Base-by-base conservation (phyloP, 495 filamentous ascomycete species). In the Penicillium flavigenum region DNA sequence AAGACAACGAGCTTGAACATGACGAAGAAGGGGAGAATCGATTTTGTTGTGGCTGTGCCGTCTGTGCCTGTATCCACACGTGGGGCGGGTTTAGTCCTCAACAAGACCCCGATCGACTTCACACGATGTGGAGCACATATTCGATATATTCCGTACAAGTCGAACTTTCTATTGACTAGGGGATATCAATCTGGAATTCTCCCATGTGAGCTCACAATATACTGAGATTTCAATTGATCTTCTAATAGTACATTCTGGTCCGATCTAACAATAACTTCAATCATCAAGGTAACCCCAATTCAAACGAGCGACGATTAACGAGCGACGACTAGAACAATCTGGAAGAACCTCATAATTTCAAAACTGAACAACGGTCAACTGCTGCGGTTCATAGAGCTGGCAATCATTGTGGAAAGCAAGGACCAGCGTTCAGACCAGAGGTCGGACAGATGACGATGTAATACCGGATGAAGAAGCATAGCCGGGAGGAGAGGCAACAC, bases 1-100 rank as follows among this genome's bases (percentile, higher is more conserved):
- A 50, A 38, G 32, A 63, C 63, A 32, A 87, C 72, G 19, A 84
- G 81, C 16, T 86, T 83, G 10, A 88, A 72, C 58, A 78, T 74
- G 32, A 75, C 83, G 34, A 76, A 64, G 38, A 42, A 47, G 29
- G 29, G 31, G 22, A 39, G 36, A 24, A 47, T 32, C 20, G 31
- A 46, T 29, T 53, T 43, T 56, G 53, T 14, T 55, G 53, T 39
- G 43, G 53, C 53, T 47, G 53, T 56, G 44, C 43, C 36, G 51
- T 51, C 24, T 26, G 53, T 48, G 29, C 27, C 24, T 42, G 53
- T 56, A 16, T 12, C 31, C 27, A 44, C 50, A 39, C 36, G 51
- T 41, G 38, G 51, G 51, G 51, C 36, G 34, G 24, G 6, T 14
- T 14, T 19, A 12, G 2, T 20, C 24, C 12, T 47, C 36, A 17